Base-by-base conservation (phyloP, 192 early-diverging fungal genomes). In the Anaeromyces robustus region DNA sequence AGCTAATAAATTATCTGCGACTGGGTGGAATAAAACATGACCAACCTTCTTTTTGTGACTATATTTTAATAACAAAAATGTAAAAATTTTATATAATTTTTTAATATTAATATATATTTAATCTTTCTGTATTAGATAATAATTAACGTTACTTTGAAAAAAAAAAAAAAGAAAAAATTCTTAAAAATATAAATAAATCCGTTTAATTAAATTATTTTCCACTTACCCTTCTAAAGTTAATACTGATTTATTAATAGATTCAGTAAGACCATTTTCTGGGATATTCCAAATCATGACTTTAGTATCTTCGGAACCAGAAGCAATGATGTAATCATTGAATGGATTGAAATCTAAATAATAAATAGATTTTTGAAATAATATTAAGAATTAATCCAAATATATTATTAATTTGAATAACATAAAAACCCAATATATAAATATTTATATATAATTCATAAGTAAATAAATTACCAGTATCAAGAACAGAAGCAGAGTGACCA, bases 11-110 rank as follows among this genome's bases (percentile, higher is more conserved):
- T 96, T 96, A 77, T 96, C 94, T 22, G 98, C 98, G 1, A 92
- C 92, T 29, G 98, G 98, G 87, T 99, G 96, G 90, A 98, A 99
- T 68, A 93, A 85, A 30, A 98, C 97, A 83, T 99, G 97, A n/a
- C 97, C 98, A 37, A 99, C 98, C 90, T 98, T 94, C 11, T 68
- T 68, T 9, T 68, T 68, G 26, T 68, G 52, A 68, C 52, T 68
- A n/a, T 68, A n/a, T n/a, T n/a, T n/a, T n/a, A n/a, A n/a, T n/a
- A n/a, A n/a, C n/a, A n/a, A n/a, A n/a, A n/a, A n/a, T n/a, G n/a
- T n/a, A n/a, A n/a, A n/a, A n/a, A n/a, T n/a, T n/a, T n/a, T n/a
- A n/a, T n/a, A n/a, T n/a, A n/a, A n/a, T n/a, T n/a, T n/a, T n/a
- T n/a, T n/a, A n/a, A n/a, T n/a, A n/a, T n/a, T n/a, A n/a, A n/a